Evolutionary conservation across 2,329 filamentous ascomycete species (phyloP).

Genomic region (Hymenoscyphus linearis): DNA sequence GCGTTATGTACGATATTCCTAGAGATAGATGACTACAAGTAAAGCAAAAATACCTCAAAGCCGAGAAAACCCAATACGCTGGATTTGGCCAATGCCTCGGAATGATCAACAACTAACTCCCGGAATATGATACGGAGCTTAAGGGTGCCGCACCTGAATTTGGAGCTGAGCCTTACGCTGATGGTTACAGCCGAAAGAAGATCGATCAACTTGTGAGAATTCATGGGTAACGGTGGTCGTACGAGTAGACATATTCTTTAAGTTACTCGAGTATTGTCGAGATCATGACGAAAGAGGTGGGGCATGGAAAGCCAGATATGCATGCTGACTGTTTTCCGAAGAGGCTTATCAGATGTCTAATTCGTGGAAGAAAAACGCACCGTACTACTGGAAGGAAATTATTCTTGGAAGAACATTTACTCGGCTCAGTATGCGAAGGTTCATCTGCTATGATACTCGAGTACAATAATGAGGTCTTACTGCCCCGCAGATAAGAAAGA

Average conservation of each 20-base stretch:
- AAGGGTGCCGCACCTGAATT: not conserved
- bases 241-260: not conserved
- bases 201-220: not conserved
- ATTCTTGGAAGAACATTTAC: too few relatives aligned
- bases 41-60: not conserved
- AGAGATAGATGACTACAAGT: not conserved
- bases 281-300: not conserved
- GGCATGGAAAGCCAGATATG: not conserved
- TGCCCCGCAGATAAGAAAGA: too few relatives aligned
- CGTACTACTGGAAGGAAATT: too few relatives aligned
- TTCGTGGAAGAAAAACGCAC: too few relatives aligned
- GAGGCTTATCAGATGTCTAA: too few relatives aligned
- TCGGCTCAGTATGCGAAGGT: too few relatives aligned
- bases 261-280: not conserved
- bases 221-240: not conserved
- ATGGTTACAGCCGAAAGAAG: not conserved
- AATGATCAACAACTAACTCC: not conserved
- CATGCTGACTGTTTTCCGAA: too few relatives aligned
- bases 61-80: not conserved
- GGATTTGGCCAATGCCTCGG: not conserved
- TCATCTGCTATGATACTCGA: too few relatives aligned
- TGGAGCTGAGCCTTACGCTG: not conserved
- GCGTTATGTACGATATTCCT: not conserved
- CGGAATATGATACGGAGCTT: not conserved
- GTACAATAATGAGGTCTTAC: too few relatives aligned